Conservation (phyloP, 805 yeast species). For the Yarrowia sp. region DNA sequence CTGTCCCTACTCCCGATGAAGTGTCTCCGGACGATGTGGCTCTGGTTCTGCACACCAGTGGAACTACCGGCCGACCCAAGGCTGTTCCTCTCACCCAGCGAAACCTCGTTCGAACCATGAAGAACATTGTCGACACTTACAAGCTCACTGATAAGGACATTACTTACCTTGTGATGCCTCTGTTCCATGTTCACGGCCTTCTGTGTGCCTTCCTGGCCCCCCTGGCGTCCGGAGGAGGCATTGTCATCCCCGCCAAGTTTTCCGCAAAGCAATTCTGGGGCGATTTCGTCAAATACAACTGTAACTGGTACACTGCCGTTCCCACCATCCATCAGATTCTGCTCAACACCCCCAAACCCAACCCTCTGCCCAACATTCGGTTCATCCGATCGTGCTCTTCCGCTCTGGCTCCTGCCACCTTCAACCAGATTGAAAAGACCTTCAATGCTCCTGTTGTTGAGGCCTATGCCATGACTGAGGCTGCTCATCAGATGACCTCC, state of each 20-base stretch:
- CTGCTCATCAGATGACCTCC: conserved; percentile 77
- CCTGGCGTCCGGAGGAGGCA: conserved; percentile 57
- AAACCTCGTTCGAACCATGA: conserved; percentile 59
- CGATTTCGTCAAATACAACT: conserved; percentile 50
- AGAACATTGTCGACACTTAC: conserved; percentile 60
- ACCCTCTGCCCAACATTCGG: conserved; percentile 52
- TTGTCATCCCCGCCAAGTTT: conserved; percentile 60
- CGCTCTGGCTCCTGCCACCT: conserved; percentile 64
- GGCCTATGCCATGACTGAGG: conserved; percentile 81
- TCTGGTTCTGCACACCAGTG: conserved; percentile 67
- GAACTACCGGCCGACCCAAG: conserved; percentile 75
- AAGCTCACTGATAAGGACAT: conserved; percentile 49
- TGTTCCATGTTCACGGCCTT: conserved; percentile 75
- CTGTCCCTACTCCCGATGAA: conserved; percentile 25
- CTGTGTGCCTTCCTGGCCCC: conserved; percentile 65
- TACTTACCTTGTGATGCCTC: conserved; percentile 69
- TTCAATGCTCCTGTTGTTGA: conserved; percentile 69
- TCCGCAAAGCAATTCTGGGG: conserved; percentile 62
- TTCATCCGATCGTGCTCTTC: conserved; percentile 73
- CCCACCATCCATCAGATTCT: conserved; percentile 73
- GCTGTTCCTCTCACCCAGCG: conserved; percentile 69
- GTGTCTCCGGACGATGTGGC: conserved; percentile 55
- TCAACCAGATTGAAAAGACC: conserved; percentile 53
- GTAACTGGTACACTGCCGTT: conserved; percentile 74
- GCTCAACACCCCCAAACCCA: conserved; percentile 51